Conservation (phyloP, 208 protist species). For the Acanthamoeba sp. region DNA sequence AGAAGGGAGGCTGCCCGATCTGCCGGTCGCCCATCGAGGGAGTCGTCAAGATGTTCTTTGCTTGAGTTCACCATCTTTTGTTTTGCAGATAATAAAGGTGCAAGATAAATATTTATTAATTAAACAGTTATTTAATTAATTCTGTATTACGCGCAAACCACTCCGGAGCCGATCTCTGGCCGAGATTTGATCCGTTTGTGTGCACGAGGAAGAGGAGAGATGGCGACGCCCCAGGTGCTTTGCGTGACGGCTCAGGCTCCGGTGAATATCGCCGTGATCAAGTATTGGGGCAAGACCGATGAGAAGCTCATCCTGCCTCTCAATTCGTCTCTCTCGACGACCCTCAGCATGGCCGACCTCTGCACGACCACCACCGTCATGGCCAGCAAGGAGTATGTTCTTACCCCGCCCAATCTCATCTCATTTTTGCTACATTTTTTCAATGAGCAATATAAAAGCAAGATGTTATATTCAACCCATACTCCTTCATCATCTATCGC, state of each 20-base stretch:
- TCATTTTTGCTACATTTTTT: too few relatives aligned
- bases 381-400: conserved; percentile 75
- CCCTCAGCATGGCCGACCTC: conserved; percentile 95
- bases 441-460: too few relatives aligned
- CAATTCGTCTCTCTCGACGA: conserved; percentile 98
- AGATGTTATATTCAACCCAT: too few relatives aligned
- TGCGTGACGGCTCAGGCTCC: conserved; percentile 94
- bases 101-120: not conserved
- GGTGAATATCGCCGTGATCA: conserved; percentile 99
- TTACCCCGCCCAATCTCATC: not conserved
- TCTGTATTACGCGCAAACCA: too few relatives aligned
- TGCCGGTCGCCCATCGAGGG: not conserved
- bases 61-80: not conserved
- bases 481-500: too few relatives aligned
- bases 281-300: conserved; percentile 99
- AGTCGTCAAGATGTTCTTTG: conserved; percentile 46
- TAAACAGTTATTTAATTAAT: not conserved
- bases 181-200: not conserved
- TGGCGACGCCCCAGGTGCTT: not conserved
- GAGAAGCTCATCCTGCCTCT: conserved; percentile 95
- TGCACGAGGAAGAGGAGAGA: not conserved
- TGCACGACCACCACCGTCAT: conserved; percentile 95
- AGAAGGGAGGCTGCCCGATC: not conserved
- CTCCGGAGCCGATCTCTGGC: not conserved
- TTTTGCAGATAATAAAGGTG: not conserved